Conservation (phyloP, 306 rosid species). For the Glycine tomentella region DNA sequence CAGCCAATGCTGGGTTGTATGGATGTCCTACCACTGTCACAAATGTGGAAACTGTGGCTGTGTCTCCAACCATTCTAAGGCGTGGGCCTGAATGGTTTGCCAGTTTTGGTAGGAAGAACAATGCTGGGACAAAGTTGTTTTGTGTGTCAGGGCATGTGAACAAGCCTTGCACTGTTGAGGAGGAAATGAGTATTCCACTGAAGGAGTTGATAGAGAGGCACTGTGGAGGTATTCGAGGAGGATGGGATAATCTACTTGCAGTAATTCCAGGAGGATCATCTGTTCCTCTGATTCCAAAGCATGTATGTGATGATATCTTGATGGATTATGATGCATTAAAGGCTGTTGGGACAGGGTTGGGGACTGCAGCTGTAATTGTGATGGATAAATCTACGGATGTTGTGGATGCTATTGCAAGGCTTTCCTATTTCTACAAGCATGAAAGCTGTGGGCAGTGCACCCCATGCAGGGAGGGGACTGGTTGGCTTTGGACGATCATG, state of each 20-base stretch:
- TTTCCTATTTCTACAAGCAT: slow-evolving; percentile 98
- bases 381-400: slow-evolving; percentile 98
- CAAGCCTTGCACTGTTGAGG: slow-evolving; percentile 98
- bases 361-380: slow-evolving; percentile 98
- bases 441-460: slow-evolving; percentile 99
- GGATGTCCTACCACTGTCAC: slow-evolving; percentile 99
- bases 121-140: slow-evolving; percentile 89
- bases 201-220: slow-evolving; percentile 98
- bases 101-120: slow-evolving; percentile 97
- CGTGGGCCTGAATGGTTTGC: slow-evolving; percentile 99
- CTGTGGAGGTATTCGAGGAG: slow-evolving; percentile 99
- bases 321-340: slow-evolving; percentile 98
- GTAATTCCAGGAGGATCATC: slow-evolving; percentile 99
- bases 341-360: slow-evolving; percentile 87
- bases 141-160: slow-evolving; percentile 97
- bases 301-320: slow-evolving; percentile 86
- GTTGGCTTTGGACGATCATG: slow-evolving; percentile 99
- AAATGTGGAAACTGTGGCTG: slow-evolving; percentile 98
- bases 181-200: slow-evolving; percentile 97
- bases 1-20: slow-evolving; percentile 97
- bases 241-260: slow-evolving; percentile 97
- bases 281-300: slow-evolving; percentile 91
- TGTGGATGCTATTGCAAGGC: slow-evolving; percentile 98
- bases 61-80: slow-evolving; percentile 95
- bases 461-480: slow-evolving; percentile 99